Evolutionary conservation across 140 eudicot species (phyloP).

Genomic region (Eryngium alpinum): DNA sequence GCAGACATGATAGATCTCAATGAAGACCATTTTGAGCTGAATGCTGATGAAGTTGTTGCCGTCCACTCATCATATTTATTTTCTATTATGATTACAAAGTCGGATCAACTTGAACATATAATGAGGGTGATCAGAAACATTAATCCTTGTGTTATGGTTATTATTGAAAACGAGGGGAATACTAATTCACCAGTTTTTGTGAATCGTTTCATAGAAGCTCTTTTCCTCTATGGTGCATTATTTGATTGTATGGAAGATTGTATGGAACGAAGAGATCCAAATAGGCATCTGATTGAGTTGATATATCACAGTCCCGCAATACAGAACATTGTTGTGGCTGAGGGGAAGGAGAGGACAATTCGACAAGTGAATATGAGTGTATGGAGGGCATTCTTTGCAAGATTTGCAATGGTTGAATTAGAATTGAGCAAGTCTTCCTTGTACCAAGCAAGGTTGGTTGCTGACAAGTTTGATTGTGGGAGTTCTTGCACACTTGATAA

Average conservation of each 20-base stretch:
- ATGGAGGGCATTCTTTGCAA: not conserved
- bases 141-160: constrained; percentile 9
- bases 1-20: constrained; percentile 11
- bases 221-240: constrained; percentile 9
- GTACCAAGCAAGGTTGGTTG: constrained; percentile 8
- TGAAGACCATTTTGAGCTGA: not conserved
- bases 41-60: constrained; percentile 6
- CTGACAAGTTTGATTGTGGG: constrained; percentile 11
- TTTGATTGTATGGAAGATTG: constrained; percentile 13
- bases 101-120: constrained; percentile 1
- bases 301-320: constrained; percentile 6
- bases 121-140: constrained; percentile 15
- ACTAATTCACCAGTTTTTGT: constrained; percentile 12
- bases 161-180: constrained; percentile 7
- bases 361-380: constrained; percentile 11
- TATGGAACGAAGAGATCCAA: not conserved
- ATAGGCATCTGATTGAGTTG: constrained; percentile 3
- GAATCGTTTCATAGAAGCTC: constrained; percentile 13
- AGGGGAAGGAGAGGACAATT: constrained; percentile 1
- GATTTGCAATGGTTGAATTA: constrained; percentile 8
- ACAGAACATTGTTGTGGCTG: constrained; percentile 4
- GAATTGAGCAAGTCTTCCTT: constrained; percentile 12
- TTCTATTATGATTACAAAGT: constrained; percentile 4
- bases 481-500: constrained; percentile 17
- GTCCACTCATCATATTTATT: constrained; percentile 14